phyloP scores from a whole-genome alignment of 257 asterid species.

The Paraleonurus japonicus region DNA sequence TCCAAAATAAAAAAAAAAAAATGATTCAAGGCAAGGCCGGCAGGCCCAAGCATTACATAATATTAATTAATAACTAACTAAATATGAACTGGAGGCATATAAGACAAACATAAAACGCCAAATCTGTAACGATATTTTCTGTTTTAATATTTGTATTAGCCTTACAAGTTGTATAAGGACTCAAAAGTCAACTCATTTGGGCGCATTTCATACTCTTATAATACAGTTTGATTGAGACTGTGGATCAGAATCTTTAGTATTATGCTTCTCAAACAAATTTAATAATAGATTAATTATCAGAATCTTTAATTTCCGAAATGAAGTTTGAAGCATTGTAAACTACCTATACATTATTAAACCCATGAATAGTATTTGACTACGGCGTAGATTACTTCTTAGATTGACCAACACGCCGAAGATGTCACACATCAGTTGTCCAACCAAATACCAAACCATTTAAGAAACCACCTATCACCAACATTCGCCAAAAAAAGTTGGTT shows the following conservation, averaged over 20 bases:
- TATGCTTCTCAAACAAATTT: not conserved
- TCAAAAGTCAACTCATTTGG: conserved; percentile 8
- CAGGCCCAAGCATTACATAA: not conserved
- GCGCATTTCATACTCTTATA: too few relatives aligned
- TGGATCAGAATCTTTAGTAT: not conserved
- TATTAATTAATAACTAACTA: not conserved
- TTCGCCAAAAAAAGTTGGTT: not conserved
- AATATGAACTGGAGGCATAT: not conserved
- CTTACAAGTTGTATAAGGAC: not conserved
- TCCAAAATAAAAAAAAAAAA: too few relatives aligned
- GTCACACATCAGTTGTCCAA: too few relatives aligned
- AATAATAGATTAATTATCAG: not conserved
- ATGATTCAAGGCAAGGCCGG: not conserved
- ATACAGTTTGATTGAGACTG: not conserved
- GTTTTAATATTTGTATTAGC: not conserved
- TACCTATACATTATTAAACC: too few relatives aligned
- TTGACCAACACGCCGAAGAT: not conserved
- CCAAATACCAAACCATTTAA: too few relatives aligned
- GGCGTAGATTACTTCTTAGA: not conserved
- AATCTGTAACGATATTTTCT: not conserved
- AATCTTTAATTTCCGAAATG: conserved; percentile 20
- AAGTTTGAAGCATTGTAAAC: conserved; percentile 28
- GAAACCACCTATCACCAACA: too few relatives aligned
- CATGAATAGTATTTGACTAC: not conserved
- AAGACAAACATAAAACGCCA: conserved; percentile 23